These are phyloP conservation scores for Metschnikowia amazonensis DNA, from an alignment of 805 yeast species.

Conservation along the genomic window DNA sequence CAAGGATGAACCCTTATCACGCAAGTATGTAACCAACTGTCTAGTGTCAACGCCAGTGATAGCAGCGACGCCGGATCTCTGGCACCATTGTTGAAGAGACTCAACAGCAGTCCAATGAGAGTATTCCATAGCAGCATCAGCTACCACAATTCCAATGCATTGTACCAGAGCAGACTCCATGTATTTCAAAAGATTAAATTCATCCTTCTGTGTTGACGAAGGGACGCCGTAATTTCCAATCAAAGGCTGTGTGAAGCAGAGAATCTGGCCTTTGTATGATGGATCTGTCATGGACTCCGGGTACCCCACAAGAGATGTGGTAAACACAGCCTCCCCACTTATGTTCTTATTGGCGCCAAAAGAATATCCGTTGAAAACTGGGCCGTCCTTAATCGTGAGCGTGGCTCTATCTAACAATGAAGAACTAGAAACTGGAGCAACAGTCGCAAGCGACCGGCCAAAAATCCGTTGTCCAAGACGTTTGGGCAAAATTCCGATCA, in stretches of 20 bases:
- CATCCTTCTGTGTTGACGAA: constrained; percentile 72
- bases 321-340: constrained; percentile 96
- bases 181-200: constrained; percentile 79
- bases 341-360: constrained; percentile 93
- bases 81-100: constrained; percentile 92
- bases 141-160: constrained; percentile 93
- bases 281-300: constrained; percentile 99
- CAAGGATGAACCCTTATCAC: constrained; percentile 94
- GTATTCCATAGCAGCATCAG: constrained; percentile 90
- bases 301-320: constrained; percentile 96
- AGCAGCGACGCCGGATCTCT: constrained; percentile 91
- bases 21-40: constrained; percentile 83
- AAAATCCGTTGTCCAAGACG: constrained; percentile 6
- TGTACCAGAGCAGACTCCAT: constrained; percentile 90
- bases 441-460: constrained; percentile 34
- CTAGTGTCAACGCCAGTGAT: constrained; percentile 97
- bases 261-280: constrained; percentile 93
- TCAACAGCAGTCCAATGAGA: constrained; percentile 99
- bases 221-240: constrained; percentile 99
- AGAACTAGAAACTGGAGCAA: constrained; percentile 28
- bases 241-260: constrained; percentile 94
- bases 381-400: constrained; percentile 86
- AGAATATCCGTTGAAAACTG: constrained; percentile 87
- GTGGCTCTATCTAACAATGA: constrained; percentile 73
- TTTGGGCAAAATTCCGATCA: neutral